A percentile compares a stretch with the other conserved stretches of the same genome.
These are phyloP conservation scores for Hyphopichia fennica DNA, from an alignment of 1,139 yeast species.

Conservation along the genomic window DNA sequence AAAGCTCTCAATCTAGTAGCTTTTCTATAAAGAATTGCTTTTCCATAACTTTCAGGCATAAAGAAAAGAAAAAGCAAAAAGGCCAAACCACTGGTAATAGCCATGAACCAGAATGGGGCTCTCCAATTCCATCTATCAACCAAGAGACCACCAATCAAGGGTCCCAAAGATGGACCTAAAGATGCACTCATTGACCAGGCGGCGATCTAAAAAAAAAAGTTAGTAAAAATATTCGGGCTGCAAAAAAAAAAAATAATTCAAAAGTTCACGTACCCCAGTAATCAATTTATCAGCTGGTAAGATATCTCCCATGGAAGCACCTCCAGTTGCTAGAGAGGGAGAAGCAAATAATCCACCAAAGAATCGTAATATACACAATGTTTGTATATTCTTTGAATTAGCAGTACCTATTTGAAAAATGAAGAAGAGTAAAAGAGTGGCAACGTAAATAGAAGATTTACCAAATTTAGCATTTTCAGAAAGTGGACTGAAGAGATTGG, in stretches of 20 bases:
- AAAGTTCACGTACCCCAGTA: no score
- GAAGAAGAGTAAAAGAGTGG: conserved; percentile 28
- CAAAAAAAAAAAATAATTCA: no score
- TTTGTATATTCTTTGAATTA: conserved; percentile 27
- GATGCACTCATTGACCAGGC: conserved; percentile 33
- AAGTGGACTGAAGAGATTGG: conserved; percentile 54
- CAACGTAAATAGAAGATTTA: conserved; percentile 41
- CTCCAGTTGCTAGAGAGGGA: conserved; percentile 41
- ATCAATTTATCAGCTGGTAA: conserved; percentile 24
- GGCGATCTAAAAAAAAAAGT: no score
- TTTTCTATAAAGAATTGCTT: conserved; percentile 44
- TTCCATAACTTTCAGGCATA: conserved; percentile 53
- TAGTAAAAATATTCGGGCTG: no score
- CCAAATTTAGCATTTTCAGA: conserved; percentile 54
- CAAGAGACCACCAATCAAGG: conserved; percentile 30
- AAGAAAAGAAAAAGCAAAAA: conserved; percentile 31
- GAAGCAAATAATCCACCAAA: conserved; percentile 36
- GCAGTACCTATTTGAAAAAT: conserved; percentile 38
- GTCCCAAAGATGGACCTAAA: conserved; percentile 35
- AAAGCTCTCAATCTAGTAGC: conserved; percentile 46
- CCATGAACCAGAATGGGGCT: conserved; percentile 46
- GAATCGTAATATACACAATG: conserved; percentile 32
- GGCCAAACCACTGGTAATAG: conserved; percentile 34
- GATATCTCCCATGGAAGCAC: conserved; percentile 35
- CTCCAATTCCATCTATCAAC: conserved; percentile 36